Evolutionary conservation across 225 moss, liverwort and hornwort species (phyloP).

Genomic region (Ulota crispa): DNA sequence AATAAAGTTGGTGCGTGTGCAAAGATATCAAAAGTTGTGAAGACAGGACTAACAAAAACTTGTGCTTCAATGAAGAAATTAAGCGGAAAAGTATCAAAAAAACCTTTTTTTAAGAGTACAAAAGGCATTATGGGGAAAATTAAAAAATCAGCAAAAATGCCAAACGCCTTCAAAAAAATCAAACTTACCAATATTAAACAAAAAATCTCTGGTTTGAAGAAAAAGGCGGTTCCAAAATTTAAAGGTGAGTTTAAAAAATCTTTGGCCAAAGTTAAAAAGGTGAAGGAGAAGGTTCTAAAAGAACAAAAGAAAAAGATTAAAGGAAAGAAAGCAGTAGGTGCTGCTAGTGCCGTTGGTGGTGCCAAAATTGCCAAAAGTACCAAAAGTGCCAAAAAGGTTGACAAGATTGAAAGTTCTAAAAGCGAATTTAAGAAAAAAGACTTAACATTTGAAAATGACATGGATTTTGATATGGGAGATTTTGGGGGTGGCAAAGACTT

Average conservation of each 20-base stretch:
- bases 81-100: neutral
- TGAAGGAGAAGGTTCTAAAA: neutral
- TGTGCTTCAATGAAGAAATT: neutral
- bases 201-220: rapidly evolving
- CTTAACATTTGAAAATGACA: neutral
- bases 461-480: neutral
- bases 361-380: no score
- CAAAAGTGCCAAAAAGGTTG: neutral
- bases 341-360: neutral
- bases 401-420: neutral
- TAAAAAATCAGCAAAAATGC: neutral
- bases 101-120: neutral
- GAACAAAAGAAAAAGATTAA: no score
- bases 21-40: neutral
- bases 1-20: neutral
- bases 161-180: neutral
- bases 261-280: neutral
- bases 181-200: neutral
- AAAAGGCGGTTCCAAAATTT: neutral
- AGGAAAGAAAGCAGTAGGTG: no score
- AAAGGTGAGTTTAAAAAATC: neutral
- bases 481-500: neutral
- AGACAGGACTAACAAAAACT: neutral
- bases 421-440: neutral
- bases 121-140: neutral